Conservation (phyloP, 345 rosid genomes). For the rapeseed (Brassica napus) region Da-Ae NC_063442.1:40752001-40752500, state of each 20-base stretch:
- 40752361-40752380: conserved; percentile 62
- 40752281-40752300: conserved; percentile 44
- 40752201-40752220: conserved; percentile 81
- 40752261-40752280: conserved; percentile 51
- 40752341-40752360: conserved; percentile 57
- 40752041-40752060: conserved; percentile 93
- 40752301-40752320: conserved; percentile 28
- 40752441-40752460: conserved; percentile 47
- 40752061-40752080: conserved; percentile 72
- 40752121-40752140: conserved; percentile 59
- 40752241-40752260: conserved; percentile 74
- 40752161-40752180: conserved; percentile 70
- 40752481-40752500: conserved; percentile 45
- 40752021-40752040: conserved; percentile 88
- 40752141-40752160: conserved; percentile 88
- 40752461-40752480: conserved; percentile 46
- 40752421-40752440: conserved; percentile 40
- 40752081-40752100: conserved; percentile 89
- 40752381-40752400: conserved; percentile 61
- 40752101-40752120: conserved; percentile 75
- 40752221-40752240: conserved; percentile 60
- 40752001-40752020: conserved; percentile 70
- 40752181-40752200: conserved; percentile 76
- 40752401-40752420: conserved; percentile 37
- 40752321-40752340: conserved; percentile 52